Evolutionary conservation across 768 basidiomycete genomes (phyloP).

Genomic region (Calocybe cyanea): DNA sequence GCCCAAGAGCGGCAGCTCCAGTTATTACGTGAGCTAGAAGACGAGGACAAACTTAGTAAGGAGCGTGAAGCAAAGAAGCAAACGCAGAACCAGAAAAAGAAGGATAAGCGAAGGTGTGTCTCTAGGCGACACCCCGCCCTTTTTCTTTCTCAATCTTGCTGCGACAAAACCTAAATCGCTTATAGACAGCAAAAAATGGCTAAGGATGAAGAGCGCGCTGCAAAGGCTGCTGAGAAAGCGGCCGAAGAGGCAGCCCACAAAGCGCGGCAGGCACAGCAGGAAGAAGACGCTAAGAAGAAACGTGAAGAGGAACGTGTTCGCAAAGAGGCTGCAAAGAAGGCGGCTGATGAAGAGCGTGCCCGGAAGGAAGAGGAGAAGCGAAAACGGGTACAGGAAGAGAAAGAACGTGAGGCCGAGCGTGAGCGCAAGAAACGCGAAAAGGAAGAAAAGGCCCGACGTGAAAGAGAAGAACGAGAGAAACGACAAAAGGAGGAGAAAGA

Average conservation of each 20-base stretch:
- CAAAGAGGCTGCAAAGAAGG: conserved; percentile 73
- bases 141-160: too few relatives aligned
- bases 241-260: conserved; percentile 80
- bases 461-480: conserved; percentile 62
- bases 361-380: conserved; percentile 83
- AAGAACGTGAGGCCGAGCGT: conserved; percentile 73
- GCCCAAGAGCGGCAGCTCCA: conserved; percentile 95
- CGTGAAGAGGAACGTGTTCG: conserved; percentile 83
- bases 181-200: conserved; percentile 91
- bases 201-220: conserved; percentile 89
- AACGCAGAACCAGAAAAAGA: conserved; percentile 98
- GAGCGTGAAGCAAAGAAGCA: conserved; percentile 93
- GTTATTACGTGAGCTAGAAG: conserved; percentile 90
- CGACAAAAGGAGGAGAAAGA: conserved; percentile 67
- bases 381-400: conserved; percentile 73
- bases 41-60: conserved; percentile 83
- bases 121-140: conserved; percentile 3
- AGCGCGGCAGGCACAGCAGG: conserved; percentile 70
- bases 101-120: conserved; percentile 84
- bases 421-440: conserved; percentile 72
- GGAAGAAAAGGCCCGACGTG: conserved; percentile 74
- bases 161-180: too few relatives aligned
- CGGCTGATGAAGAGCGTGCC: conserved; percentile 77
- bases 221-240: conserved; percentile 78
- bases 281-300: conserved; percentile 77